Percentiles rank a stretch among this genome's conserved stretches.
Evolutionary conservation across 345 rosid genomes (phyloP).

Genomic region (Populus alba): DNA sequence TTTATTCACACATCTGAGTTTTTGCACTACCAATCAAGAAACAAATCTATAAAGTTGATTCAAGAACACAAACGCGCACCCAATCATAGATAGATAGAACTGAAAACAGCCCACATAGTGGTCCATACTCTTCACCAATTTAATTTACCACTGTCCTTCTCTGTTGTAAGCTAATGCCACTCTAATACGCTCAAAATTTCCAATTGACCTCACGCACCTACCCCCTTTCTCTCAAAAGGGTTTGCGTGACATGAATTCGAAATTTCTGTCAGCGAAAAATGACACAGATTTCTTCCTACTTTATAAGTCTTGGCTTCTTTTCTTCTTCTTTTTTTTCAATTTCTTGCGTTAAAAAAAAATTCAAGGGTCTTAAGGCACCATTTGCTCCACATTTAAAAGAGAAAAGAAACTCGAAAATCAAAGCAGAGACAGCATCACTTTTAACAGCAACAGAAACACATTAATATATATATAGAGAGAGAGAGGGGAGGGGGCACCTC

Average conservation of each 20-base stretch:
- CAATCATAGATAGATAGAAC: not conserved
- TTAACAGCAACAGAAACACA: not conserved
- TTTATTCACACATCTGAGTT: not conserved
- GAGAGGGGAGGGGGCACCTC: slow-evolving; percentile 24
- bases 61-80: not conserved
- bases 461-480: not conserved
- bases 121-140: slow-evolving; percentile 2
- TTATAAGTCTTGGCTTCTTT: not conserved
- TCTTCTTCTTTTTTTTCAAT: not conserved
- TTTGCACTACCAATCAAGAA: not conserved
- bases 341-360: not conserved
- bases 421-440: not conserved
- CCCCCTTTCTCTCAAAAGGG: not conserved
- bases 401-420: not conserved
- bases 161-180: not conserved
- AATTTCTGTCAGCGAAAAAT: not conserved
- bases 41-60: not conserved
- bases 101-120: not conserved
- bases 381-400: not conserved
- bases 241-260: not conserved
- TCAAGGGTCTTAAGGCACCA: not conserved
- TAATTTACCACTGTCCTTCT: not conserved
- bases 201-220: not conserved
- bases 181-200: not conserved
- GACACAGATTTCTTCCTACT: not conserved